Conservation (phyloP, 192 early-diverging fungal species). For the Cetraspora pellucida region DNA sequence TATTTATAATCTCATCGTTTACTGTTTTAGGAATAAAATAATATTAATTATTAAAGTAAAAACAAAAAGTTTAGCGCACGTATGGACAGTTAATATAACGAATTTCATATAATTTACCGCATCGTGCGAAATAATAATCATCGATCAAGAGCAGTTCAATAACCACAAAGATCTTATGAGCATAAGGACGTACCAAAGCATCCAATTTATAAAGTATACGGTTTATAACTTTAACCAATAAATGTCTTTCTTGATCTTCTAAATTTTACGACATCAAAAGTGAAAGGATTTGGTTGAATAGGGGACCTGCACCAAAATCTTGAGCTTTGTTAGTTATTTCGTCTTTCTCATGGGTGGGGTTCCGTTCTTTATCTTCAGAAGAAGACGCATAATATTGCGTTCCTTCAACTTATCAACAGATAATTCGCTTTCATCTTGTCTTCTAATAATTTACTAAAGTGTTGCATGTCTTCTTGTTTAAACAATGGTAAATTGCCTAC, state of each 20-base stretch:
- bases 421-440: slow-evolving; percentile 82
- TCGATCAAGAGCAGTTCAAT: slow-evolving; percentile 98
- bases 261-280: slow-evolving; percentile 95
- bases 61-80: too few relatives aligned
- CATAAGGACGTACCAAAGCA: slow-evolving; percentile 94
- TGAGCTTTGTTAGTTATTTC: slow-evolving; percentile 88
- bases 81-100: too few relatives aligned
- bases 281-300: slow-evolving; percentile 96
- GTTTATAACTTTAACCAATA: slow-evolving; percentile 98
- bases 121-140: slow-evolving; percentile 93
- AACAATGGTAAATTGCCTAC: slow-evolving; percentile 87
- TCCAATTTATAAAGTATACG: slow-evolving; percentile 95
- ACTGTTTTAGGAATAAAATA: too few relatives aligned
- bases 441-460: slow-evolving; percentile 90
- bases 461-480: slow-evolving; percentile 96
- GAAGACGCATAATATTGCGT: slow-evolving; percentile 91
- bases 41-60: too few relatives aligned
- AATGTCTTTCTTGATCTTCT: slow-evolving; percentile 98
- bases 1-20: too few relatives aligned
- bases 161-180: slow-evolving; percentile 97
- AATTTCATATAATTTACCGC: too few relatives aligned
- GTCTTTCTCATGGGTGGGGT: slow-evolving; percentile 93
- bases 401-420: slow-evolving; percentile 89
- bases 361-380: slow-evolving; percentile 99
- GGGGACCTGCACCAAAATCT: slow-evolving; percentile 79